Base-by-base conservation (phyloP, 1,284 basidiomycete genomes). In the Mycena citricolor region DNA sequence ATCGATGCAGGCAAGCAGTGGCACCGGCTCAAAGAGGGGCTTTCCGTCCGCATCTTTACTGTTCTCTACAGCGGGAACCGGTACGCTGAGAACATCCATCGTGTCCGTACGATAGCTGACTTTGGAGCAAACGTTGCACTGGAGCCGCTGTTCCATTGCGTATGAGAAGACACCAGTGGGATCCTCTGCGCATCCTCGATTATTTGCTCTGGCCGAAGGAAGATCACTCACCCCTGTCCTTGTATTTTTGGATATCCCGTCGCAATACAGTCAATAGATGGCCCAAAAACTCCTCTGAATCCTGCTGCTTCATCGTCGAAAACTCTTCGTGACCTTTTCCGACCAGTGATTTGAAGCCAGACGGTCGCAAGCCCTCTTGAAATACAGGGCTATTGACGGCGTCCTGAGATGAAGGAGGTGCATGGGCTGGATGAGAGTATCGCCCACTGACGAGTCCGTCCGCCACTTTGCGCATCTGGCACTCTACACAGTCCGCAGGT, bases 311-410 rank as follows among this genome's bases (percentile, higher is more conserved):
- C 94, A 98, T 98, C 14, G 94, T 98, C 23, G 90, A 77, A 60
- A 99, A 99, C 67, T 98, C 95, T 39, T 83, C 81, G 60, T 99
- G 95, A 1, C 92, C 93, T 57, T 88, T 90, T 3, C 95, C 95
- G 26, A 98, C 79, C 12, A 98, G 77, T 1, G 82, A 71, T 66
- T 98, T 98, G 74, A 98, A 94, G 60, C 83, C 83, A 2, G 74
- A 74, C 0, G 95, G 97, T 28, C 79, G 79, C 39, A 99, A 69
- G 1, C 95, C 95, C 21, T 81, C 82, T 61, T 98, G 94, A 74
- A 95, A 97, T 11, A 79, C 72, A 0, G 77, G 77, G 69, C 70
- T 10, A 71, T 69, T 7, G 67, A 65, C 19, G 52, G 55, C 69
- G n/a, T n/a, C n/a, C 57, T 40, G 54, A 31, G 34, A 31, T 20